Percentiles rank a stretch among this genome's conserved stretches.
phyloP scores from a whole-genome alignment of 441 rosid genomes.

The Croton laevigatus region DNA sequence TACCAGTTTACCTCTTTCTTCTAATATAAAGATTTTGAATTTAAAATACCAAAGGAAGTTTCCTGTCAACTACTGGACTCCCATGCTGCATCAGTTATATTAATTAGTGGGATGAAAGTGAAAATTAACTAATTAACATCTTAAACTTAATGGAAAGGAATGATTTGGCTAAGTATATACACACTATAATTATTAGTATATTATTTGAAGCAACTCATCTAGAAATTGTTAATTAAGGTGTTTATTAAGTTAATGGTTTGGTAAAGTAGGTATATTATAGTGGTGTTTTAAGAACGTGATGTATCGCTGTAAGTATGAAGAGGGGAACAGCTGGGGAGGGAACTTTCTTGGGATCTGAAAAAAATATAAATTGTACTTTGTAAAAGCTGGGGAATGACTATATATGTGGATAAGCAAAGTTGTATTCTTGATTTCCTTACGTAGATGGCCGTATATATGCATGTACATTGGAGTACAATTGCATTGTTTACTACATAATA shows the following conservation, averaged over 20 bases:
- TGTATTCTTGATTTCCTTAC: background rate
- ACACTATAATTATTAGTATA: background rate
- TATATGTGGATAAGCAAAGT: background rate
- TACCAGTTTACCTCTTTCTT: background rate
- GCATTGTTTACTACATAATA: background rate
- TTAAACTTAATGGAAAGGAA: conserved; percentile 16
- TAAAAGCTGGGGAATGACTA: background rate
- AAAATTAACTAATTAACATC: background rate
- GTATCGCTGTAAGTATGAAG: background rate
- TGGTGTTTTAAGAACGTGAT: conserved; percentile 16
- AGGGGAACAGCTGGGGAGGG: conserved; percentile 2
- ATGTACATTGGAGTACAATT: conserved; percentile 9
- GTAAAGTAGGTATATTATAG: background rate
- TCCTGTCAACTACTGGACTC: background rate
- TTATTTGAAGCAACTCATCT: background rate
- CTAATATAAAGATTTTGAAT: too few relatives aligned
- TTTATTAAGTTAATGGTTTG: background rate
- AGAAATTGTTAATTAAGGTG: background rate
- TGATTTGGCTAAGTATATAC: background rate
- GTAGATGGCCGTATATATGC: background rate
- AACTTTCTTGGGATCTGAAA: conserved; percentile 2
- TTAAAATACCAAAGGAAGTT: background rate
- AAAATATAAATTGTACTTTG: background rate
- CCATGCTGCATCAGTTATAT: too few relatives aligned
- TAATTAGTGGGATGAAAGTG: background rate